A percentile compares a stretch with the other conserved stretches of the same genome.
These are phyloP conservation scores for Prunus campanulata DNA, from an alignment of 306 rosid genomes.

Conservation along the genomic window DNA sequence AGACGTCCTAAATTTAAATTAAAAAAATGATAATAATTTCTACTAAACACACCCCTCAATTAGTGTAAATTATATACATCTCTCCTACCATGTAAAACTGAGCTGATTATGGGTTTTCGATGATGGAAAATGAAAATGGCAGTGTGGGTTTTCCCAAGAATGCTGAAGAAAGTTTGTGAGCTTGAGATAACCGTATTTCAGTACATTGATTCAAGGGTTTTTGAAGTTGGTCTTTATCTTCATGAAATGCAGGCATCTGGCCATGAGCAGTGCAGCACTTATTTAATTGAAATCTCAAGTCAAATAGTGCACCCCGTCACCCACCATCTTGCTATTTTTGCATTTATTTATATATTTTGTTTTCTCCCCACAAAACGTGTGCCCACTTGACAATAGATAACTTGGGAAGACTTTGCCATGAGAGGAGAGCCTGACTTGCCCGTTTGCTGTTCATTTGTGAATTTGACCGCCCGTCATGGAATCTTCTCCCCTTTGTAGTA, in stretches of 20 bases:
- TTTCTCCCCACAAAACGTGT: neutral
- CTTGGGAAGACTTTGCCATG: neutral
- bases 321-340: neutral
- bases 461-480: neutral
- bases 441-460: neutral
- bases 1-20: too few species aligned
- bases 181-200: too few species aligned
- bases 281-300: neutral
- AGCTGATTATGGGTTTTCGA: neutral
- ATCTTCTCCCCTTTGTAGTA: neutral
- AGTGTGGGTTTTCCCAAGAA: neutral
- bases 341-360: neutral
- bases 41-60: too few species aligned
- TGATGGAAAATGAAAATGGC: neutral
- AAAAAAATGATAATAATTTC: neutral
- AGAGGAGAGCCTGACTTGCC: neutral
- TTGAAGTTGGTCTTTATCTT: too few species aligned
- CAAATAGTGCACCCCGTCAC: neutral
- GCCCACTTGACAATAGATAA: neutral
- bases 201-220: neutral
- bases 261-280: neutral
- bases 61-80: too few species aligned
- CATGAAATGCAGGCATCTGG: neutral
- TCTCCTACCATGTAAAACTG: too few species aligned
- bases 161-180: neutral